phyloP scores from a whole-genome alignment of 495 filamentous ascomycete genomes.

The Aspergillus ellipticus region DNA sequence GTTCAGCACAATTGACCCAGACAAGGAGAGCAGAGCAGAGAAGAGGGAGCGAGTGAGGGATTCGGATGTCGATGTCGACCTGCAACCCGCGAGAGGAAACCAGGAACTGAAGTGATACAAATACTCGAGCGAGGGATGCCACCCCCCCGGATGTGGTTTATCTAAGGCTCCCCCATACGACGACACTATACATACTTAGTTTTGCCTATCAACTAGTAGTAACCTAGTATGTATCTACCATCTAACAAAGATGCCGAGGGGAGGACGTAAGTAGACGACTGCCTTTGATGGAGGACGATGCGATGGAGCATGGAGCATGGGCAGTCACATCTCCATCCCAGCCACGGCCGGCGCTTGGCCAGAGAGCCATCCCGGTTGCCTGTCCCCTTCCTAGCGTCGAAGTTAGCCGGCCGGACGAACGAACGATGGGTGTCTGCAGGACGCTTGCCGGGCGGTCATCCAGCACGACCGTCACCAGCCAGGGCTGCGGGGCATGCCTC shows the following conservation, averaged over 20 bases:
- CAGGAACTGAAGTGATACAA: conserved; percentile 1
- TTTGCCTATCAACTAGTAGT: no score
- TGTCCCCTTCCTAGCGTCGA: not conserved
- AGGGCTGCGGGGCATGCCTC: not conserved
- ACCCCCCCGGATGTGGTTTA: not conserved
- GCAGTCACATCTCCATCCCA: not conserved
- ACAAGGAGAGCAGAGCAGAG: not conserved
- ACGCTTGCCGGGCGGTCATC: no score
- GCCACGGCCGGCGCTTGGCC: not conserved
- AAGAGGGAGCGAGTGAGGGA: not conserved
- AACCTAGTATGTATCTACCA: no score
- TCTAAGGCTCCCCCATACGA: no score
- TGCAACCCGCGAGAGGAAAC: not conserved
- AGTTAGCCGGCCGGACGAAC: not conserved
- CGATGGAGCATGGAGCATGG: not conserved
- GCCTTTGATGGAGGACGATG: not conserved
- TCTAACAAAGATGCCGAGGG: no score
- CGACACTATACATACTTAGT: no score
- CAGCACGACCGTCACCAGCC: not conserved
- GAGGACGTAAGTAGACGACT: no score
- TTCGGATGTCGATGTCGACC: no score
- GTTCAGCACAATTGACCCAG: not conserved
- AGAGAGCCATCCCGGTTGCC: not conserved
- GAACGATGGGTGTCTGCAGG: not conserved
- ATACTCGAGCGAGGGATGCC: no score